Evolutionary conservation across 1,139 yeast species (phyloP), one percentile per base, ranked within the genome.

Genomic region (Maudiozyma humilis): DNA sequence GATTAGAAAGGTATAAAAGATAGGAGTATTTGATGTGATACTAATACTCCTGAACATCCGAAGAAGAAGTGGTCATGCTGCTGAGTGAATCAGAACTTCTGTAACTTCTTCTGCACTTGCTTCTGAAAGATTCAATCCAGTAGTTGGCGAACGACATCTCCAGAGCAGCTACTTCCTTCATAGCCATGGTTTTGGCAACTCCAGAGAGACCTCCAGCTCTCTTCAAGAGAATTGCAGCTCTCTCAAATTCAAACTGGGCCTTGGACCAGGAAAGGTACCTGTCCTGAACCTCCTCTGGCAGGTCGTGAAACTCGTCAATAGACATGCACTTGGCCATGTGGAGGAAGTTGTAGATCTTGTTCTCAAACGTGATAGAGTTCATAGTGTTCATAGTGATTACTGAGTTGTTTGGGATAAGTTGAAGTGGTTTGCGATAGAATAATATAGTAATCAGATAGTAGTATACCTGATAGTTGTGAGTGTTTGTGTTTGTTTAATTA

Each of bases 301-400:
- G 17, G 13, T 25, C 23, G 16, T 42, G 25, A 10, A 32, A 42
- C 23, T 42, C 44, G 6, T 17, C 30, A 14, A 42, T 42, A n/a
- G 44, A 37, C 44, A 42, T 42, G 16, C 44, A 32, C 23, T 37
- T 42, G 3, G 44, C 44, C 44, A 42, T 42, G 16, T 31, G 32
- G 12, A 15, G 27, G 14, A 42, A 42, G 30, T 42, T 42, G 41
- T 41, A 41, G 4, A 30, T 13, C n/a, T 10, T 36, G 8, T 13
- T 31, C 16, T 18, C 31, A 39, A 23, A 8, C 37, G 33, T 33
- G 18, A 2, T 34, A 19, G n/a, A 32, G 18, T 34, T 6, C 20
- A 16, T 34, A 4, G 20, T 17, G 23, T 34, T n/a, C n/a, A n/a
- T n/a, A n/a, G n/a, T n/a, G n/a, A n/a, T n/a, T n/a, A n/a, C n/a